Evolutionary conservation across 306 rosid genomes (phyloP), one percentile per base, ranked within the genome.

Genomic region (Cucumis sativus): DNA sequence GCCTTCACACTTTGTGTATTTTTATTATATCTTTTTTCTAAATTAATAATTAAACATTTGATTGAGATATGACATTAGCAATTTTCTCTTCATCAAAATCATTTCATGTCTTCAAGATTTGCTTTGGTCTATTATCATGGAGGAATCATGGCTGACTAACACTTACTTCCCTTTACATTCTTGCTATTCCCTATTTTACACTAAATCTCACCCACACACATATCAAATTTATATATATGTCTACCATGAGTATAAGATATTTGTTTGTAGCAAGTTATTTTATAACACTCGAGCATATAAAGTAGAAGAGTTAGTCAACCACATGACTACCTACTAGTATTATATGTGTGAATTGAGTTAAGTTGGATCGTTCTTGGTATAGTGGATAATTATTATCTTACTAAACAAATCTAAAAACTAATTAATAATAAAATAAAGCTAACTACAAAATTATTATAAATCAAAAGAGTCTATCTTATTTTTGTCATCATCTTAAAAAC

Each of bases 1-100:
- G 47, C 81, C 82, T 85, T 86, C 84, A 92, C 80, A 47, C 57
- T 52, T 52, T 52, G 54, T 47, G 16, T 47, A 16, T 52, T 15
- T 15, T 49, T 49, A 49, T 2, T 51, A 2, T 14, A 15, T 0
- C 5, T 15, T 52, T 52, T 52, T 15, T 0, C 25, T 23, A 23
- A 15, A 15, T 15, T 52, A 12, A 14, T 35, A 67, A 67, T 17
- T 66, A 40, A 2, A 21, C 55, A 70, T 45, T 70, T 70, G 59
- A 70, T 47, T 5, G 59, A 21, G 74, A 41, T 68, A 43, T 68
- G 74, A 13, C 56, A 14, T 5, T 45, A 69, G 7, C 28, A 45
- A 12, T 43, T 64, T 12, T 8, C 23, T 17, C 41, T 39, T 39
- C 28, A 66, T 8, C 20, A 67, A 67, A 20, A 41, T 66, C 72